Base-by-base conservation (phyloP, 495 filamentous ascomycete species). In the Tuber indicum region DNA sequence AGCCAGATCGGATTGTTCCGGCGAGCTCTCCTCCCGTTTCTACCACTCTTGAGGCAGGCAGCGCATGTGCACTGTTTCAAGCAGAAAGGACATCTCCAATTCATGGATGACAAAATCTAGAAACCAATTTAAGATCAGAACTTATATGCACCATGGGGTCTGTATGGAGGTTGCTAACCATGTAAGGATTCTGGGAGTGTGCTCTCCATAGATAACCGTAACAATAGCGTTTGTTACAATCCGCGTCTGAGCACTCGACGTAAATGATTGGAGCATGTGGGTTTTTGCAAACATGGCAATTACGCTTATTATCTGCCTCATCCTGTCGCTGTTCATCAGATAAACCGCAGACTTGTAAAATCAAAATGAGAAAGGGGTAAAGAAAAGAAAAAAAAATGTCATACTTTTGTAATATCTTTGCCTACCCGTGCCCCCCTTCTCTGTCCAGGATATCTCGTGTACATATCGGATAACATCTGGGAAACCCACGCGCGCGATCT, bases 1-100 rank as follows among this genome's bases (percentile, higher is more conserved):
- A 98, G 89, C 3, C 94, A 86, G 3, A 93, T 96, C 0, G 95
- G 96, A 78, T 92, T 88, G 79, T 95, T 96, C 1, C 94, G 94
- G 62, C 85, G 86, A 10, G 66, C 79, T 16, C n/a, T 62, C n/a
- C n/a, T 32, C n/a, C 23, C 23, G 10, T 62, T 62, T 43, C 84
- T 86, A 84, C 89, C 89, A 0, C 85, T 87, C 47, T 85, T 85
- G 41, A 92, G 90, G 84, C 96, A 99, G 23, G 86, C 86, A 14
- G 89, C 91, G 81, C 93, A 97, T 76, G 92, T 95, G 88, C 96
- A 99, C 23, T 92, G 91, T 45, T 90, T 89, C 10, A 87, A 87
- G 81, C 96, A 99, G 75, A 90, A 93, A 0, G 96, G 96, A 79
- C 96, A 99, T 81, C 90, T 86, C 94, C 94, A 99, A 62, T 89